Evolutionary conservation across 345 rosid genomes (phyloP), one percentile per base, ranked within the genome.

Genomic region (Heritiera fomes): DNA sequence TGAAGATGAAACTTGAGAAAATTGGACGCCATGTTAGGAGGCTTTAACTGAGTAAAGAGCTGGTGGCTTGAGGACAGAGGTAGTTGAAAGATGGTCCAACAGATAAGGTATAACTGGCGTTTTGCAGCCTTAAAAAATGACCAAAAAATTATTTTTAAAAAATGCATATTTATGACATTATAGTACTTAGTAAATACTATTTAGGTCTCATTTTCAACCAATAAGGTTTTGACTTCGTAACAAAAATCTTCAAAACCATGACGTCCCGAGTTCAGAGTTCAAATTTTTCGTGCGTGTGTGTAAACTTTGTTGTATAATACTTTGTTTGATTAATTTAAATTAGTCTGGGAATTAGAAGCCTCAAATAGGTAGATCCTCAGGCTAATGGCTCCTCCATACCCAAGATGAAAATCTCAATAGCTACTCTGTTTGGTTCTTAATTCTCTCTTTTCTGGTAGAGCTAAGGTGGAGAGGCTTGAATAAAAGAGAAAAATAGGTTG

Each of bases 21-120:
- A 74, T 17, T 46, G 82, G 86, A 82, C 62, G 86, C 89, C 92
- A 87, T 87, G 68, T 30, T 7, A 34, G 47, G 4, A 38, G 32
- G 62, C 17, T 71, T 50, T 72, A 0, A 11, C 14, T 1, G 47
- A 62, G 71, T 15, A 34, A 0, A 18, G 17, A 63, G 55, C 8
- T 63, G 43, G 10, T 23, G 11, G 20, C 23, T 46, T 11, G 46
- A 15, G 53, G 10, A 49, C 12, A 10, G 30, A 15, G 28, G 47
- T 15, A 17, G 71, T 28, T 28, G 53, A 28, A 46, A 60, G 77
- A 75, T 43, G 20, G 10, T 11, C 6, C 13, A 43, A 75, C 3
- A 55, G 64, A 74, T 55, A 59, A 74, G 41, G 45, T 40, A 8
- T 12, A 8, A 15, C 23, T 20, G 69, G 77, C 64, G 10, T 30